Conservation (phyloP, 2,329 filamentous ascomycete genomes). For the Taxawa tesnikishii region DNA sequence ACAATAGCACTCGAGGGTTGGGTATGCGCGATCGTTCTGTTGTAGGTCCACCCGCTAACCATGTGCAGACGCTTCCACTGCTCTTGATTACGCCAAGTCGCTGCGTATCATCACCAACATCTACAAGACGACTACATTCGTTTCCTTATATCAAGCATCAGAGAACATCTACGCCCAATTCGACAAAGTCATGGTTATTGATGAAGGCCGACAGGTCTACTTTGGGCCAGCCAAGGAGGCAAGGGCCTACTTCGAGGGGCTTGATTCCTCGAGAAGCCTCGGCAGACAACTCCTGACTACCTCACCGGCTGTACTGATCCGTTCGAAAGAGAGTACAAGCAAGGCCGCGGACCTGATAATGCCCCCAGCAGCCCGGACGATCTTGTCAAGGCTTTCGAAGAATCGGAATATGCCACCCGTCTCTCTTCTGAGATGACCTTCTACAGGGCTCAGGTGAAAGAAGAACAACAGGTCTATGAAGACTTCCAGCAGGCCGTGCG, state of each 20-base stretch:
- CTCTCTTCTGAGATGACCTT: constrained; percentile 54
- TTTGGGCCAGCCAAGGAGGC: constrained; percentile 59
- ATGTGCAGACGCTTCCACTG: constrained; percentile 37
- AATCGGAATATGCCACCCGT: constrained; percentile 45
- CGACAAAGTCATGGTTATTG: constrained; percentile 75
- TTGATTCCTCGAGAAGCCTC: constrained; percentile 65
- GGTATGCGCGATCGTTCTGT: too few species aligned
- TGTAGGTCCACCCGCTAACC: too few species aligned
- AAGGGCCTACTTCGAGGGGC: constrained; percentile 59
- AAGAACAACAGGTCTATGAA: constrained; percentile 55
- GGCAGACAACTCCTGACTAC: constrained; percentile 73
- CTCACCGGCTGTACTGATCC: constrained; percentile 72
- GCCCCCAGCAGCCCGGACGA: constrained; percentile 57
- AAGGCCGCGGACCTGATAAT: constrained; percentile 52
- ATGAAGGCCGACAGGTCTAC: constrained; percentile 62
- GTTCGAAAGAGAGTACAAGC: constrained; percentile 67
- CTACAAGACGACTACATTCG: constrained; percentile 73
- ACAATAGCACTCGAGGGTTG: constrained; percentile 35
- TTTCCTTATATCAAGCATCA: constrained; percentile 75
- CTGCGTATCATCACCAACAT: constrained; percentile 59
- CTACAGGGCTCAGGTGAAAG: constrained; percentile 53
- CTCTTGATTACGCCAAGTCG: constrained; percentile 36
- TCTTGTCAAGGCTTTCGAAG: constrained; percentile 57
- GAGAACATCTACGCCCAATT: constrained; percentile 54
- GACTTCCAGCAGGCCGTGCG: constrained; percentile 66